These are phyloP conservation scores for Cercospora nicotianae DNA, from an alignment of 2,329 filamentous ascomycete species.

Conservation along the genomic window DNA sequence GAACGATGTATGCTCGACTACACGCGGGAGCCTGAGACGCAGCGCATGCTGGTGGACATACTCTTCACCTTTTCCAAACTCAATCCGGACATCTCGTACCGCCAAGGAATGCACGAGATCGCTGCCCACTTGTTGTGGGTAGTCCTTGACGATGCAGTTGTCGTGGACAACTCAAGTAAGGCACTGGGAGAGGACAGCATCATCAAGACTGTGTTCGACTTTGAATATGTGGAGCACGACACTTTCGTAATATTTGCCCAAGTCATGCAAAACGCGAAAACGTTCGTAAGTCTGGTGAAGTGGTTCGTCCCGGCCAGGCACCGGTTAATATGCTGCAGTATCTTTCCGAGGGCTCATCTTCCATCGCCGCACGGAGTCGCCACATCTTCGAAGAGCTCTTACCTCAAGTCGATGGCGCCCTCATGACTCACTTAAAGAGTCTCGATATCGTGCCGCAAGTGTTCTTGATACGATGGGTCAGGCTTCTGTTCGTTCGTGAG, in stretches of 20 bases:
- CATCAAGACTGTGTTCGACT: conserved; percentile 59
- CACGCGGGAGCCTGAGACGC: conserved; percentile 77
- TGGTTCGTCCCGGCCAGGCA: background rate
- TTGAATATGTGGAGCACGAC: conserved; percentile 81
- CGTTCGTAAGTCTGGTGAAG: conserved; percentile 52
- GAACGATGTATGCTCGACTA: conserved; percentile 72
- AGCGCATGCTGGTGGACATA: conserved; percentile 80
- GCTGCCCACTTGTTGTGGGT: conserved; percentile 86
- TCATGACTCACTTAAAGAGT: conserved; percentile 74
- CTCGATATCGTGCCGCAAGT: conserved; percentile 95
- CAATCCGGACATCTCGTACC: conserved; percentile 82
- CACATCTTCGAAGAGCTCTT: conserved; percentile 83
- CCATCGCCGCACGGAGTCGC: conserved; percentile 80
- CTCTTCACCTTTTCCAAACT: conserved; percentile 94
- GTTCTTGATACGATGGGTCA: conserved; percentile 96
- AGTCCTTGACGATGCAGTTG: conserved; percentile 76
- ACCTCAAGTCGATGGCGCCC: conserved; percentile 75
- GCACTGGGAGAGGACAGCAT: conserved; percentile 35
- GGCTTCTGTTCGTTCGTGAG: conserved; percentile 88
- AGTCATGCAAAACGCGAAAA: conserved; percentile 77
- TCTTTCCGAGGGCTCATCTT: conserved; percentile 52
- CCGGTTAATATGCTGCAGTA: conserved; percentile 19
- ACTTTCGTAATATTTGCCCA: conserved; percentile 80
- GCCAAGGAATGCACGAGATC: conserved; percentile 98
- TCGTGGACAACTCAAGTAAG: conserved; percentile 42